Conservation (phyloP, 75 land plant species). For the Chamaecyparis obtusa region DNA sequence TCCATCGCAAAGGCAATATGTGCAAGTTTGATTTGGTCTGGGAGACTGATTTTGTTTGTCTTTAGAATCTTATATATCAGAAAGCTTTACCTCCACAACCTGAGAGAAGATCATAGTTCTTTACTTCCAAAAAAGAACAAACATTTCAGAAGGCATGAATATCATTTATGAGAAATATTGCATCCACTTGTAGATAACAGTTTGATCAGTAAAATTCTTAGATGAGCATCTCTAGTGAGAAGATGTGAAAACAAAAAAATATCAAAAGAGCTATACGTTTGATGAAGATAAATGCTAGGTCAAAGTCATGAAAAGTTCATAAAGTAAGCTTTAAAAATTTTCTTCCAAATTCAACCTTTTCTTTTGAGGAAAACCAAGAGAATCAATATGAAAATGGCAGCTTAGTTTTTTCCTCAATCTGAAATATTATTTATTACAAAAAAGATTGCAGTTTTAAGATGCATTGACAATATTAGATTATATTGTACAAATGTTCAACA, state of each 20-base stretch:
- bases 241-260: neutral
- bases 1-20: neutral
- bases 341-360: neutral
- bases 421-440: neutral
- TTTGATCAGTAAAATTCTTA: neutral
- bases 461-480: neutral
- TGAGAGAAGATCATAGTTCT: neutral
- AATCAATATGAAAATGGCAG: neutral
- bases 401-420: neutral
- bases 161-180: neutral
- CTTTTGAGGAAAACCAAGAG: neutral
- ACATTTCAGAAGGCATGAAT: neutral
- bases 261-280: neutral
- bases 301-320: neutral
- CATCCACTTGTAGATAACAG: neutral
- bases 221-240: neutral
- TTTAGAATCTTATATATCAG: neutral
- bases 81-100: neutral
- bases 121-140: neutral
- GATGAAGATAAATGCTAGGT: neutral
- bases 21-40: neutral
- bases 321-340: neutral
- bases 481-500: neutral
- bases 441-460: neutral
- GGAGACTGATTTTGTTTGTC: neutral